Percentiles rank a stretch among this genome's conserved stretches.
phyloP scores from a whole-genome alignment of 345 rosid genomes.

The Odontarrhena argentea region DNA sequence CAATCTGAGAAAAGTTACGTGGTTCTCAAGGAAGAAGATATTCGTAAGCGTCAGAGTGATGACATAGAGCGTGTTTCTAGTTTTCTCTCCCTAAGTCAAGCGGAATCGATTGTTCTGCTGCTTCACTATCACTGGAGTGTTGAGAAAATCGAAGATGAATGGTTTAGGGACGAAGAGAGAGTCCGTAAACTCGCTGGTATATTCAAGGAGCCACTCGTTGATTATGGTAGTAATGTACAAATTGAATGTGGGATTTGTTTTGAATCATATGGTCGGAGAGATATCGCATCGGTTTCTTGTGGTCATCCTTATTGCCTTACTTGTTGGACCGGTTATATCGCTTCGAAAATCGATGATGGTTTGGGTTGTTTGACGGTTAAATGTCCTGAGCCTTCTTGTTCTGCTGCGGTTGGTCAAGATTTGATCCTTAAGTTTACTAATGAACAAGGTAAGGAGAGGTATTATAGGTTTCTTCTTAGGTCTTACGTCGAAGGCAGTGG shows the following conservation, averaged over 20 bases:
- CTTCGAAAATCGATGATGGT: conserved; percentile 27
- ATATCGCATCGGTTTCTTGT: conserved; percentile 63
- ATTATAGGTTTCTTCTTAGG: conserved; percentile 27
- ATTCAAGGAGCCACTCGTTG: conserved; percentile 53
- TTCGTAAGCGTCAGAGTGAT: conserved; percentile 60
- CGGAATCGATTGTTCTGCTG: conserved; percentile 60
- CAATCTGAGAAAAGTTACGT: conserved; percentile 56
- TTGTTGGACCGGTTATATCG: conserved; percentile 64
- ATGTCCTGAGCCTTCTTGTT: conserved; percentile 39
- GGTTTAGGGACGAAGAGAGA: conserved; percentile 80
- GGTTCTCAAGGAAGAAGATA: conserved; percentile 66
- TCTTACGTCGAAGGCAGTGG: conserved; percentile 77
- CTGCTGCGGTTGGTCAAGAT: conserved; percentile 34
- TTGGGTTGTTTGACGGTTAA: conserved; percentile 26
- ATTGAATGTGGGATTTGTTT: conserved; percentile 73
- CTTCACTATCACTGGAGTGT: conserved; percentile 73
- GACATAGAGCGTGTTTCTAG: conserved; percentile 63
- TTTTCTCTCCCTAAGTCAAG: conserved; percentile 63
- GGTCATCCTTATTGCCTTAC: conserved; percentile 83
- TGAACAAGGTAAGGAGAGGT: conserved; percentile 21
- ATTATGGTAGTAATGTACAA: conserved; percentile 45
- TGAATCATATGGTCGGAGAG: conserved; percentile 46
- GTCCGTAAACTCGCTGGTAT: conserved; percentile 71
- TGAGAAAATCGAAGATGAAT: conserved; percentile 70
- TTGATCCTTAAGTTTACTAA: conserved; percentile 25